These are phyloP conservation scores for Lentinula aciculospora DNA, from an alignment of 768 basidiomycete genomes.

Conservation along the genomic window DNA sequence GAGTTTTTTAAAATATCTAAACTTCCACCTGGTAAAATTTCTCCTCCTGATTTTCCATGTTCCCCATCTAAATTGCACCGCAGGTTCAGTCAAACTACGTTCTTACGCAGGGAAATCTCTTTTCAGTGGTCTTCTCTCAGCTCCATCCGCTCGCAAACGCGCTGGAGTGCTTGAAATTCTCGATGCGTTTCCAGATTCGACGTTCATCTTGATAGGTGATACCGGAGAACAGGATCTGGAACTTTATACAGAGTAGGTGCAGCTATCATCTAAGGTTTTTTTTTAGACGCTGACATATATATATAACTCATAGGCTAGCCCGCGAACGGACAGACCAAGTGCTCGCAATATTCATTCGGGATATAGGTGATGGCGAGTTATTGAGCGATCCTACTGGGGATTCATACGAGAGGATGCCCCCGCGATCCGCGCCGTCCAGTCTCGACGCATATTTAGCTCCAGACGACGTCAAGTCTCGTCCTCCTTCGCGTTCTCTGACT, in stretches of 20 bases:
- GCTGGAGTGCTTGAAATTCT: constrained; percentile 75
- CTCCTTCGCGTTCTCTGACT: constrained; percentile 8
- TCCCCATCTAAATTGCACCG: not conserved
- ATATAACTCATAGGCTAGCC: constrained; percentile 41
- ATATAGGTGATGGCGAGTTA: constrained; percentile 44
- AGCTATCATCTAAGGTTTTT: not conserved
- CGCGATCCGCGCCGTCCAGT: not conserved
- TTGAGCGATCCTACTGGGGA: constrained; percentile 65
- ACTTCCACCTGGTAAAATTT: constrained; percentile 51
- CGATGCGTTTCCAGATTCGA: constrained; percentile 64
- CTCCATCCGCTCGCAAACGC: constrained; percentile 57
- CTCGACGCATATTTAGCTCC: too few relatives aligned
- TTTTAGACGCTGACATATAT: not conserved
- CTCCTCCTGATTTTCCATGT: not conserved
- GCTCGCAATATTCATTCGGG: constrained; percentile 77
- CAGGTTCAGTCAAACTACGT: constrained; percentile 74
- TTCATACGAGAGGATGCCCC: constrained; percentile 10
- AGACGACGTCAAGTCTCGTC: too few relatives aligned
- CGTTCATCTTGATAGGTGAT: constrained; percentile 87
- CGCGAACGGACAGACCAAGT: constrained; percentile 64
- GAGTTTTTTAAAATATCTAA: constrained; percentile 69
- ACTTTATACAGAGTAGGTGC: constrained; percentile 64
- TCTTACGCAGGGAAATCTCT: constrained; percentile 83
- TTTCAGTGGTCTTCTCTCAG: constrained; percentile 50
- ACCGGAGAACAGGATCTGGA: constrained; percentile 95